Percentiles rank a stretch among this genome's conserved stretches.
Evolutionary conservation across 352 stramenopile genomes (phyloP).

Genomic region (Phytopythium chamaehyphon): DNA sequence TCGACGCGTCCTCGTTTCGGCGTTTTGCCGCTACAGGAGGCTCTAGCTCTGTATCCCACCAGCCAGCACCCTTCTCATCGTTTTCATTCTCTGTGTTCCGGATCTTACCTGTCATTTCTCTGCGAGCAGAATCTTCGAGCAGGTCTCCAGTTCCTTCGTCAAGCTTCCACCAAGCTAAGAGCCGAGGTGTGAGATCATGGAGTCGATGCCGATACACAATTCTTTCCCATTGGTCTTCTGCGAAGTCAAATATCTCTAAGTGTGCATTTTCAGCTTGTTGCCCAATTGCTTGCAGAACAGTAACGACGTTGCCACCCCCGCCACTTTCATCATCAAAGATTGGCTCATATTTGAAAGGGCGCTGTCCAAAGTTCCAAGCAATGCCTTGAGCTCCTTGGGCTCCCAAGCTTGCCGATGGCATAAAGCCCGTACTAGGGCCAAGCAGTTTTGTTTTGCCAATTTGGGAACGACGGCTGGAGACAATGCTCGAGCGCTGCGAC

Average conservation of each 20-base stretch:
- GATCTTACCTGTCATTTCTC: slow-evolving; percentile 3
- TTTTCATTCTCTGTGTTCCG: background rate
- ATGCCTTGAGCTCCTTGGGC: slow-evolving; percentile 54
- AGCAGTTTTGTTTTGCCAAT: no score
- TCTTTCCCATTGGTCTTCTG: slow-evolving; percentile 45
- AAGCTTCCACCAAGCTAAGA: slow-evolving; percentile 60
- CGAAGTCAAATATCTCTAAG: slow-evolving; percentile 65
- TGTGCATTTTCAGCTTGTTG: slow-evolving; percentile 19
- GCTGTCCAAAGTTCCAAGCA: slow-evolving; percentile 71
- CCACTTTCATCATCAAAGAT: background rate
- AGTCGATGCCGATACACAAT: slow-evolving; percentile 58
- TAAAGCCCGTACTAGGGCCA: slow-evolving; percentile 4
- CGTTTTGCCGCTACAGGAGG: slow-evolving; percentile 22
- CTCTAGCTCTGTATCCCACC: slow-evolving; percentile 18
- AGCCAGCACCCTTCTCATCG: slow-evolving; percentile 6
- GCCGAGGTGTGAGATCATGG: slow-evolving; percentile 40
- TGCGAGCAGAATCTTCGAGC: slow-evolving; percentile 40
- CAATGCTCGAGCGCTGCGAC: background rate
- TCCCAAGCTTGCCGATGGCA: slow-evolving; percentile 37
- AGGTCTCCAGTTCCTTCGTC: slow-evolving; percentile 38
- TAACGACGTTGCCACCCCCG: slow-evolving; percentile 14
- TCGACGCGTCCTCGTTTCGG: slow-evolving; percentile 19
- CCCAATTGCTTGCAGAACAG: slow-evolving; percentile 25
- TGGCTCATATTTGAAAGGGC: slow-evolving; percentile 46
- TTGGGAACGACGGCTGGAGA: background rate